phyloP scores from a whole-genome alignment of 495 filamentous ascomycete species.

The Cenococcum geophilum region DNA sequence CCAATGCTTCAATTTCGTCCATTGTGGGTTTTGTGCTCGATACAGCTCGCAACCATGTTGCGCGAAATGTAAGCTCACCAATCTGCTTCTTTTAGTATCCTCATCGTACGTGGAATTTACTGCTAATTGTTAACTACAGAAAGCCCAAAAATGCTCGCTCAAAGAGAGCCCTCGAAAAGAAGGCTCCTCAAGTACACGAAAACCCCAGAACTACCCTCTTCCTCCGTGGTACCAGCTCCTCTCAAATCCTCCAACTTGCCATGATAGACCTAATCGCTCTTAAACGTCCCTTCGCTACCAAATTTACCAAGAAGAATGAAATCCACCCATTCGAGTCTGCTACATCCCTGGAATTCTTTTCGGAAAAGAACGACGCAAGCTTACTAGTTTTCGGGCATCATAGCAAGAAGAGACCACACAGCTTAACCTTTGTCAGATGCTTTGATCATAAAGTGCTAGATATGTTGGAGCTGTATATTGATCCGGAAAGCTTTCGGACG shows the following conservation, averaged over 20 bases:
- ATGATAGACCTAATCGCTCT: constrained; percentile 76
- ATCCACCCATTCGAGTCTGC: constrained; percentile 80
- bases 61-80: constrained; percentile 44
- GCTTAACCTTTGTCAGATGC: constrained; percentile 72
- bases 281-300: constrained; percentile 69
- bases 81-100: constrained; percentile 6
- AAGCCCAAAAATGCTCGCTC: constrained; percentile 92
- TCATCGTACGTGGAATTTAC: constrained; percentile 7
- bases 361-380: constrained; percentile 87
- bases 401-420: constrained; percentile 90
- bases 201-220: constrained; percentile 82
- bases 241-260: constrained; percentile 68
- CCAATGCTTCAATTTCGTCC: not conserved
- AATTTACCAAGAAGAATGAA: constrained; percentile 91
- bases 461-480: constrained; percentile 82
- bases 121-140: constrained; percentile 42
- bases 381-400: constrained; percentile 72
- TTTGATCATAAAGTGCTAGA: constrained; percentile 83
- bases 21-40: not conserved
- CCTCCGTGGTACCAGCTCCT: constrained; percentile 75
- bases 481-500: constrained; percentile 57
- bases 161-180: constrained; percentile 84
- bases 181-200: constrained; percentile 80
- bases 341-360: constrained; percentile 80
- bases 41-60: constrained; percentile 37